Evolutionary conservation across 2,329 filamentous ascomycete genomes (phyloP), one percentile per base, ranked within the genome.

Genomic region (Monosporascus cannonballus): DNA sequence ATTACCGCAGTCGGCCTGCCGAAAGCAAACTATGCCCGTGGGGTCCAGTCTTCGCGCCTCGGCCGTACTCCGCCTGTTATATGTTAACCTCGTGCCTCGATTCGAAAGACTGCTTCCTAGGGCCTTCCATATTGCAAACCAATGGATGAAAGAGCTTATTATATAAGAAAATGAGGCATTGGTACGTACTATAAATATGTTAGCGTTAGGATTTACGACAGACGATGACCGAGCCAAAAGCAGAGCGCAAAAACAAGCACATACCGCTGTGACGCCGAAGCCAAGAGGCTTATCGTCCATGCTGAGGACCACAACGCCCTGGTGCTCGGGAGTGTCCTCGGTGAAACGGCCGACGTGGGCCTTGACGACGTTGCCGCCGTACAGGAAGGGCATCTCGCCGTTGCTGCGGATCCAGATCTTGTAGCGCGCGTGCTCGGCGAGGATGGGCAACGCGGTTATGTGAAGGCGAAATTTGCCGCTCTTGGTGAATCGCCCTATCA

Each of bases 381-480:
- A 99, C 47, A 99, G 75, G 70, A 96, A 97, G 1, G 94, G 93
- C 91, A 96, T 96, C 66, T 95, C 92, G 61, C 94, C 94, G 73
- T 97, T 97, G 54, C 86, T 82, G 73, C 95, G 95, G 61, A 99
- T 86, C 91, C 92, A 97, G 62, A 97, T 85, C 83, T 97, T 97
- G 75, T 96, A 96, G 54, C 94, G 80, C 45, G 93, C 93, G 70
- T 96, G 90, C 56, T 90, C 86, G 51, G 91, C 87, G 61, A 97
- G 87, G 57, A 96, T 81, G 59, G 89, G 87, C 54, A 99, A 67
- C 5, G 80, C 89, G 1, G 93, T 97, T 67, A 97, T 89, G 75
- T 96, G 92, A 51, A 99, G 78, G 50, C 93, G 79, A 76, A 99
- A 97, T 72, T 97, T 96, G 58, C 91, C 90, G 4, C 91, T 89